Evolutionary conservation across 2,329 filamentous ascomycete species (phyloP).

Genomic region (Madurella mycetomatis): DNA sequence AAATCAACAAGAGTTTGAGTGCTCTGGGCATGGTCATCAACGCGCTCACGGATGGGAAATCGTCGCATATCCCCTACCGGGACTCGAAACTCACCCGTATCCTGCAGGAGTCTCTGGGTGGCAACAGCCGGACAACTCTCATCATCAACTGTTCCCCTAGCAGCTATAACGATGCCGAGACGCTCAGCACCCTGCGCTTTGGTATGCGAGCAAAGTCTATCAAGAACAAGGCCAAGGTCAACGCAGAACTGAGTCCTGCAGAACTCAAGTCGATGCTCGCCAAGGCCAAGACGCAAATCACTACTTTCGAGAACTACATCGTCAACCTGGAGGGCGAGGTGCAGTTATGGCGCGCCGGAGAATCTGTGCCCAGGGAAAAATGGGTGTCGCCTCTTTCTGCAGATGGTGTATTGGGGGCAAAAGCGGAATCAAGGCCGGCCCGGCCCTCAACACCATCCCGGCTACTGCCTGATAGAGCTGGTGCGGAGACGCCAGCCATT

Average conservation of each 20-base stretch:
- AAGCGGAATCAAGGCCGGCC: conserved; percentile 40
- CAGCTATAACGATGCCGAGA: conserved; percentile 96
- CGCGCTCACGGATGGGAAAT: conserved; percentile 93
- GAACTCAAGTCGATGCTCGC: conserved; percentile 91
- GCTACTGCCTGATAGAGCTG: conserved; percentile 48
- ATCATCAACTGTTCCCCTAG: conserved; percentile 99
- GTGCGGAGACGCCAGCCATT: conserved; percentile 58
- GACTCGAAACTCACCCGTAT: conserved; percentile 98
- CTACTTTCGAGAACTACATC: conserved; percentile 84
- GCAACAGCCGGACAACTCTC: conserved; percentile 95
- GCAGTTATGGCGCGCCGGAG: conserved; percentile 79
- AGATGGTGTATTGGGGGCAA: conserved; percentile 46
- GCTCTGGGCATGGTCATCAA: conserved; percentile 99
- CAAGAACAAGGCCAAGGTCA: conserved; percentile 99
- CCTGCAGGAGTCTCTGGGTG: conserved; percentile 91
- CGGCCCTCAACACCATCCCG: conserved; percentile 52
- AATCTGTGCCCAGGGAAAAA: conserved; percentile 79
- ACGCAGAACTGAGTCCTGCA: conserved; percentile 90
- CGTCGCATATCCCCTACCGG: conserved; percentile 90
- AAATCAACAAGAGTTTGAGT: conserved; percentile 99
- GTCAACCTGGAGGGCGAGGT: conserved; percentile 79
- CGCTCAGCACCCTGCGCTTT: conserved; percentile 84
- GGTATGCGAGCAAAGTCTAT: conserved; percentile 96
- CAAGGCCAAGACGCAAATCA: conserved; percentile 86
- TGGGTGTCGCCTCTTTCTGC: conserved; percentile 68